Evolutionary conservation across 192 early-diverging fungal species (phyloP), one percentile per base, ranked within the genome.

Genomic region (Coemansia umbellata): DNA sequence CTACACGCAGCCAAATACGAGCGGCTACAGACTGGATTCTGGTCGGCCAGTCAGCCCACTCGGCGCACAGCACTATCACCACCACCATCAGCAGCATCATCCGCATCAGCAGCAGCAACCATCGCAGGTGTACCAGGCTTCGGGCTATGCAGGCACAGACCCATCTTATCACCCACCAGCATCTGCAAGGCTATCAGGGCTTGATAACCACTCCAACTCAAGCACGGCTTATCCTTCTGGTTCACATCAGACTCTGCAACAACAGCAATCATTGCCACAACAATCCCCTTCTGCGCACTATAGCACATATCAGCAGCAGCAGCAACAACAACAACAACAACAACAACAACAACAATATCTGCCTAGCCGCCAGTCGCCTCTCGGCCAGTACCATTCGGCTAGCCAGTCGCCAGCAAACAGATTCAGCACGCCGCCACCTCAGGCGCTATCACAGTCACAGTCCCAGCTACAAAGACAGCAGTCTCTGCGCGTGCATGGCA

Each of bases 391-490:
- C 37, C 43, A n/a, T n/a, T n/a, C n/a, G n/a, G n/a, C n/a, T n/a
- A n/a, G n/a, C n/a, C n/a, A n/a, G n/a, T n/a, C n/a, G n/a, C n/a
- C n/a, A 7, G 45, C 35, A n/a, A 28, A 14, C 43, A 45, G n/a
- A 11, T 42, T 23, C 24, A 50, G 35, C 11, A 22, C 44, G n/a
- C 52, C 60, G n/a, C 49, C 44, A 35, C 62, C 58, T 22, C 69
- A 50, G 8, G 24, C 49, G 7, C 42, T 37, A 37, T 54, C 58
- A 8, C 41, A 37, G 47, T 35, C 53, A 27, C 59, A 69, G 45
- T 37, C 59, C 6, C 54, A 64, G 48, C 44, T 60, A 37, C 69
- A 59, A n/a, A 61, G 69, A 7, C 62, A 60, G n/a, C 39, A 55
- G 41, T 63, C 62, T 23, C 39, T 54, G 4, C 43, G 43, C 17